Conservation (phyloP, 306 rosid genomes). For the Quercus dentata region DNA sequence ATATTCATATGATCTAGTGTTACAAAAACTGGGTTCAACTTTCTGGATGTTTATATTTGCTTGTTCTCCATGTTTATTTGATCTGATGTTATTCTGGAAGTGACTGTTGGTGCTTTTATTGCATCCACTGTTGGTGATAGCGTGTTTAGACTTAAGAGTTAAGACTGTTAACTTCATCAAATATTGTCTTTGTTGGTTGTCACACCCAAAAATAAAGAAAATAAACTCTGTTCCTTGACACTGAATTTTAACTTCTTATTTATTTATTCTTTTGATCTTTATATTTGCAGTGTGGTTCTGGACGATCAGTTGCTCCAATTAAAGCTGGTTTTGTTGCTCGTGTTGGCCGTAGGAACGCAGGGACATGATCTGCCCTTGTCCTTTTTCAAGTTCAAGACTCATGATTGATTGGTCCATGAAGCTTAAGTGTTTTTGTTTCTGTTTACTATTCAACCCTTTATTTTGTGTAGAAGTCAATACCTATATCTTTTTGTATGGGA, state of each 20-base stretch:
- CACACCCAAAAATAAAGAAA: too few relatives aligned
- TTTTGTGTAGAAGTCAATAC: not conserved
- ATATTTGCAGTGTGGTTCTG: slow-evolving; percentile 83
- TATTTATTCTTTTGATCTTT: not conserved
- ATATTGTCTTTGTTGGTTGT: too few relatives aligned
- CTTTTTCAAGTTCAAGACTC: not conserved
- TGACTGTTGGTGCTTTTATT: not conserved
- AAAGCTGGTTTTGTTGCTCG: slow-evolving; percentile 98
- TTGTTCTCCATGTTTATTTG: not conserved
- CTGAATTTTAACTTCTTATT: too few relatives aligned
- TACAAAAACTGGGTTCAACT: not conserved
- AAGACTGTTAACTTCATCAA: too few relatives aligned
- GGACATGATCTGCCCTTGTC: slow-evolving; percentile 39
- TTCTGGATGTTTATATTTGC: not conserved
- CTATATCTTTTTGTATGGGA: not conserved
- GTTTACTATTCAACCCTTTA: not conserved
- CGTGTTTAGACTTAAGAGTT: not conserved
- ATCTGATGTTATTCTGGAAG: not conserved
- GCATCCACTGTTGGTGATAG: not conserved
- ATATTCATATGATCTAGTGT: not conserved
- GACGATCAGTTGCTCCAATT: slow-evolving; percentile 91
- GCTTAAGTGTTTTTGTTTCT: not conserved
- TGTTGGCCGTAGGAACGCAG: slow-evolving; percentile 82
- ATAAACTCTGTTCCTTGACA: too few relatives aligned
- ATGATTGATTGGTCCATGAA: not conserved